A percentile compares a stretch with the other conserved stretches of the same genome.
phyloP scores from a whole-genome alignment of 495 filamentous ascomycete genomes.

The Thozetella sp. region DNA sequence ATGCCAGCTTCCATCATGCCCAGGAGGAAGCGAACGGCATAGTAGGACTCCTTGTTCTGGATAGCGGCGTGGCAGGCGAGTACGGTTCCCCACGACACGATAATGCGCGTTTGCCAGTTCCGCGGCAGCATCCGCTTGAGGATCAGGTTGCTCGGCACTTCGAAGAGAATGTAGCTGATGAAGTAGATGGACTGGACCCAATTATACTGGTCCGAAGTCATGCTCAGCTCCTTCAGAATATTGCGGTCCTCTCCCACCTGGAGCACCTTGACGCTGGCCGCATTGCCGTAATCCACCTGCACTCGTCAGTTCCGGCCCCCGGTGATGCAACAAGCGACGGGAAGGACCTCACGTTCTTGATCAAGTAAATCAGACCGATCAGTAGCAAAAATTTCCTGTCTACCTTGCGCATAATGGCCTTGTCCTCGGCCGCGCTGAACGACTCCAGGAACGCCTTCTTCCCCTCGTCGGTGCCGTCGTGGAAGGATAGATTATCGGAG shows the following conservation, averaged over 20 bases:
- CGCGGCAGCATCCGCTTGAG: conserved; percentile 33
- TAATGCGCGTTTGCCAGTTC: conserved; percentile 35
- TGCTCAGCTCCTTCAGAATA: conserved; percentile 27
- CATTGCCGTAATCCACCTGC: conserved; percentile 34
- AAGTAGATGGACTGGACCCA: conserved; percentile 34
- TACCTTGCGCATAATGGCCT: conserved; percentile 28
- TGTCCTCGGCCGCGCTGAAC: conserved; percentile 31
- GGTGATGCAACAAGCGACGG: no score
- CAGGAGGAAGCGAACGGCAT: conserved; percentile 32
- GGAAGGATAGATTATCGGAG: background rate
- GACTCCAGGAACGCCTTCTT: conserved; percentile 19
- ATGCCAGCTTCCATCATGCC: conserved; percentile 39
- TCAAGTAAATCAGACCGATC: conserved; percentile 32
- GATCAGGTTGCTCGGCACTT: conserved; percentile 30
- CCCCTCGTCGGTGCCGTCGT: conserved; percentile 7
- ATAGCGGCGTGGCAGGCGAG: conserved; percentile 35
- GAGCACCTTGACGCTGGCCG: conserved; percentile 32
- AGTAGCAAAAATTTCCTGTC: conserved; percentile 27
- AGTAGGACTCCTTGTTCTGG: conserved; percentile 28
- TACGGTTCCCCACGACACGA: conserved; percentile 34
- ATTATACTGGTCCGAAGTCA: conserved; percentile 35
- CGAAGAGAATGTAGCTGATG: conserved; percentile 35
- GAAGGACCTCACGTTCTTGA: conserved; percentile 24
- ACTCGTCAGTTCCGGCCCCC: no score
- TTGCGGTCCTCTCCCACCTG: conserved; percentile 31